Conservation (phyloP, 805 yeast genomes). For the Yamadazyma phyllophila region DNA sequence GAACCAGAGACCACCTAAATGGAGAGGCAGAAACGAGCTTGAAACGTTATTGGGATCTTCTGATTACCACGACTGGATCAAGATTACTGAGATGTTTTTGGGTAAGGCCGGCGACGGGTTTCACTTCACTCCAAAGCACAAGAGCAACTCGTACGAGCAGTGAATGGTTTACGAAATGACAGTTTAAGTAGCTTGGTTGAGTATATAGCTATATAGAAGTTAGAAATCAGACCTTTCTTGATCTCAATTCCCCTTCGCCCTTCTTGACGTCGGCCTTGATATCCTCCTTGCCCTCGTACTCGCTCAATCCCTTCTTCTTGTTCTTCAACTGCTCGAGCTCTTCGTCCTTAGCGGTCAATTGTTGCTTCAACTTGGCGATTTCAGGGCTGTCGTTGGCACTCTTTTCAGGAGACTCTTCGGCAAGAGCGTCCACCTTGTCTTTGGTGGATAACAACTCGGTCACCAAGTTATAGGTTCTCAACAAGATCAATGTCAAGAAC, state of each 20-base stretch:
- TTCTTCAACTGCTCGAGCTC: conserved; percentile 67
- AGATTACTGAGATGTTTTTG: conserved; percentile 89
- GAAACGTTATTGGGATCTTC: conserved; percentile 85
- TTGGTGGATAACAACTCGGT: conserved; percentile 66
- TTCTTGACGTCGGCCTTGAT: conserved; percentile 6
- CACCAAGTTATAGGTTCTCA: conserved; percentile 79
- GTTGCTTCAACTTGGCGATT: conserved; percentile 44
- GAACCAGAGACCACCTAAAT: conserved; percentile 90
- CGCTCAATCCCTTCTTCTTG: conserved; percentile 68
- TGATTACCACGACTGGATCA: conserved; percentile 93
- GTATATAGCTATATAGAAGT: no score
- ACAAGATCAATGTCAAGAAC: conserved; percentile 80
- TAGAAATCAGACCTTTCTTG: conserved; percentile 17
- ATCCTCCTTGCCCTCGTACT: conserved; percentile 40
- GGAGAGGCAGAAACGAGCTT: conserved; percentile 90
- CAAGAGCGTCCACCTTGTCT: conserved; percentile 49
- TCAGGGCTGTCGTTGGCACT: conserved; percentile 28
- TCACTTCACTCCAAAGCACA: conserved; percentile 88
- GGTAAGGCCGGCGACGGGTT: conserved; percentile 80
- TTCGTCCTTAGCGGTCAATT: conserved; percentile 54
- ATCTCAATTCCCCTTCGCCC: conserved; percentile 11
- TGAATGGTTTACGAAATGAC: background rate
- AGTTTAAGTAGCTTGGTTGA: no score
- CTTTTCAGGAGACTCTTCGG: conserved; percentile 15
- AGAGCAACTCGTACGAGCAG: conserved; percentile 71